Conservation (phyloP, 495 filamentous ascomycete genomes). For the Penicillium arizonense region DNA sequence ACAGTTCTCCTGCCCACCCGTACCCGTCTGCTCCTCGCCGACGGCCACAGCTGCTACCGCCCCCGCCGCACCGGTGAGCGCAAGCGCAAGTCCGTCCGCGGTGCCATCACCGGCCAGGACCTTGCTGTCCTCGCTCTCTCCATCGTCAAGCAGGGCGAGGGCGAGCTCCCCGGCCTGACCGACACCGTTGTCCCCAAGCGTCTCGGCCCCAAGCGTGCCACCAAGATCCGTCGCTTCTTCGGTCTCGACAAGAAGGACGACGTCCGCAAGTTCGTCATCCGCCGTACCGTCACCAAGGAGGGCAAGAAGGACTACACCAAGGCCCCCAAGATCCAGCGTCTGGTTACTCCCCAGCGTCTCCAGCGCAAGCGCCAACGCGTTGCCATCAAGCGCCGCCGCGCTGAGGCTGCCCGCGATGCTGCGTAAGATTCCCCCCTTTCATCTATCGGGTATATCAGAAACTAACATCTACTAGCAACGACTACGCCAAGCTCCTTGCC, state of each 20-base stretch:
- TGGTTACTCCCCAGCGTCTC: constrained; percentile 98
- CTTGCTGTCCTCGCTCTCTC: constrained; percentile 87
- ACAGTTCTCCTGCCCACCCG: constrained; percentile 85
- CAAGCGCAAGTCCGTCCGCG: constrained; percentile 97
- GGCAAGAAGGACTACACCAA: constrained; percentile 98
- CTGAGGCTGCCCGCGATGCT: constrained; percentile 95
- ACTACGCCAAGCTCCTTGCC: constrained; percentile 90
- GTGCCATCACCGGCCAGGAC: constrained; percentile 94
- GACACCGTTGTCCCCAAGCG: constrained; percentile 97
- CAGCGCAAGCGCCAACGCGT: constrained; percentile 98
- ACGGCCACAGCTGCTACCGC: constrained; percentile 91
- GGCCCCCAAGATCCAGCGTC: constrained; percentile 97
- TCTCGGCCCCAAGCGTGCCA: constrained; percentile 97
- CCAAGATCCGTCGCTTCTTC: constrained; percentile 99
- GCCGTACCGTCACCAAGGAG: constrained; percentile 96
- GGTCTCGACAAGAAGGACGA: constrained; percentile 99
- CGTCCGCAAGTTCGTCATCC: constrained; percentile 99
- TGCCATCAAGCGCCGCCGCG: constrained; percentile 94
- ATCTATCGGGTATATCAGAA: background rate
- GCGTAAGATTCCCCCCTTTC: constrained; percentile 66
- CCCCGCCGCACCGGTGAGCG: constrained; percentile 96
- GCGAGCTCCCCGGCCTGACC: constrained; percentile 90
- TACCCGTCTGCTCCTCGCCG: constrained; percentile 90
- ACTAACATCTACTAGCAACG: constrained; percentile 54
- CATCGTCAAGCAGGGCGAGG: constrained; percentile 96